These are phyloP conservation scores for Hypoxylon lienhwacheense DNA, from an alignment of 495 filamentous ascomycete genomes.

Conservation along the genomic window DNA sequence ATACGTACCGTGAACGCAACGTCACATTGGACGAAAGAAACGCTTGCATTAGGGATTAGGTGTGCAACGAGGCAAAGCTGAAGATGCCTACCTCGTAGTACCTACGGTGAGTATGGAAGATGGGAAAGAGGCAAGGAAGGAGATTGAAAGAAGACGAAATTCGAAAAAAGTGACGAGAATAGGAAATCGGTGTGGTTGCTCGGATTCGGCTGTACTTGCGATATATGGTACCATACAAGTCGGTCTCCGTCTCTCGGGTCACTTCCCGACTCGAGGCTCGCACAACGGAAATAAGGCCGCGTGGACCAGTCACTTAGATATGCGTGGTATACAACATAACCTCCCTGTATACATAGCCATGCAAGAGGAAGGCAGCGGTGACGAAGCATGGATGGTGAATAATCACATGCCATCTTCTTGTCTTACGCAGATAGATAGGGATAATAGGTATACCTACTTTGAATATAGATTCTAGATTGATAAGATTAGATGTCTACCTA, in stretches of 20 bases:
- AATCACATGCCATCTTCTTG: not conserved
- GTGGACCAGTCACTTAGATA: not conserved
- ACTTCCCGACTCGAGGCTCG: slow-evolving; percentile 27
- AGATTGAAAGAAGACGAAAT: not conserved
- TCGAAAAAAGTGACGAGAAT: not conserved
- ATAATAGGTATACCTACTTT: no score
- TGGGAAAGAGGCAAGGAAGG: slow-evolving; percentile 1
- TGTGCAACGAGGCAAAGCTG: no score
- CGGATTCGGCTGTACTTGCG: slow-evolving; percentile 29
- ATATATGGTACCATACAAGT: slow-evolving; percentile 17
- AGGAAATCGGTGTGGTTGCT: slow-evolving; percentile 18
- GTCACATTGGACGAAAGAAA: slow-evolving; percentile 10
- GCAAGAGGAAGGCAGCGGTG: slow-evolving; percentile 1
- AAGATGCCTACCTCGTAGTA: no score
- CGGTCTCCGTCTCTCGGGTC: slow-evolving; percentile 26
- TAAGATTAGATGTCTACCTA: slow-evolving; percentile 19
- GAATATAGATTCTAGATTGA: no score
- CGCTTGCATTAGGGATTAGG: no score
- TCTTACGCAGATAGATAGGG: not conserved
- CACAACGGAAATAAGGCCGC: slow-evolving; percentile 2
- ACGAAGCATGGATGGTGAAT: not conserved
- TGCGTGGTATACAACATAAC: no score
- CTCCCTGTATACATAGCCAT: no score
- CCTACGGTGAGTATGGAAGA: no score
- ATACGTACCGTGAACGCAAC: slow-evolving; percentile 14